Evolutionary conservation across 1,284 basidiomycete species (phyloP).

Genomic region (Boletus semigastroideus): DNA sequence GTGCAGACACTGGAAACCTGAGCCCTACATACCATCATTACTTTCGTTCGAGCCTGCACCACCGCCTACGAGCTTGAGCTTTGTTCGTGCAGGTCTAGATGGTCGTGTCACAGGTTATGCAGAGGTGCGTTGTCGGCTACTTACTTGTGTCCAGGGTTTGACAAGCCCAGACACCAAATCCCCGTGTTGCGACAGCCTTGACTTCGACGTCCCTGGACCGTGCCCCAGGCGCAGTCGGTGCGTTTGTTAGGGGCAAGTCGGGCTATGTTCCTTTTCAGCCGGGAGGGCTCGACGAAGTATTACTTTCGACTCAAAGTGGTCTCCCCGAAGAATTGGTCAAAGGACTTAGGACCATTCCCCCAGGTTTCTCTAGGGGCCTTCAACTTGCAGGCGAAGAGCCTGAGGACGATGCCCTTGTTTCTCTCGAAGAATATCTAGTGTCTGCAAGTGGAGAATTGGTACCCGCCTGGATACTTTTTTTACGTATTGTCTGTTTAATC

Average conservation of each 20-base stretch:
- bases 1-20: constrained; percentile 68
- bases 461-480: neutral
- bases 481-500: neutral
- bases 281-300: constrained; percentile 75
- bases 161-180: constrained; percentile 48
- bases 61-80: constrained; percentile 75
- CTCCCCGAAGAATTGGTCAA: constrained; percentile 37
- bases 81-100: constrained; percentile 76
- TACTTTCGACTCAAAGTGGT: constrained; percentile 38
- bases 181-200: constrained; percentile 54
- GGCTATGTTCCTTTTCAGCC: constrained; percentile 91
- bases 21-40: constrained; percentile 59
- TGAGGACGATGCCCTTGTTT: constrained; percentile 44
- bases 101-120: constrained; percentile 80
- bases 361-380: constrained; percentile 67
- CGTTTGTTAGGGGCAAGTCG: constrained; percentile 92
- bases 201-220: constrained; percentile 84
- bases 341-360: constrained; percentile 59
- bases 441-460: constrained; percentile 18
- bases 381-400: constrained; percentile 58
- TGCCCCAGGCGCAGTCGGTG: constrained; percentile 73
- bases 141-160: constrained; percentile 1
- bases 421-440: constrained; percentile 33
- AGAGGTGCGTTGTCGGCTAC: constrained; percentile 48
- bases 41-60: constrained; percentile 66